These are phyloP conservation scores for Euphrasia arctica DNA, from an alignment of 305 asterid species.

Conservation along the genomic window DNA sequence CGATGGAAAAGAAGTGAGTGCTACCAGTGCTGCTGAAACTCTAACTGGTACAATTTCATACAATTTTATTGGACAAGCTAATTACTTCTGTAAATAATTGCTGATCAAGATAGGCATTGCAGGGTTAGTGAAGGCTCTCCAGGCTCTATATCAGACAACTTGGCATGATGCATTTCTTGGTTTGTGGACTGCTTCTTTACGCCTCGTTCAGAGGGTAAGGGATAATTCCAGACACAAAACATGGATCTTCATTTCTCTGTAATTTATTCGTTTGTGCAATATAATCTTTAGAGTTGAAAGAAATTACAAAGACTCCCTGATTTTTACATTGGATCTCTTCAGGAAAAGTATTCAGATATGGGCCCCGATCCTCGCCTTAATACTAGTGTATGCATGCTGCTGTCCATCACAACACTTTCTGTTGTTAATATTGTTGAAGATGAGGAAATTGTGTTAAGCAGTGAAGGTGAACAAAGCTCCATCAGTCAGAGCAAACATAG, in stretches of 20 bases:
- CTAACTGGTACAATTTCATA: constrained; percentile 53
- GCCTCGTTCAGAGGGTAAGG: constrained; percentile 91
- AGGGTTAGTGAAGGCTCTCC: constrained; percentile 89
- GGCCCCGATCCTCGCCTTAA: constrained; percentile 94
- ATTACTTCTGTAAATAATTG: constrained; percentile 15
- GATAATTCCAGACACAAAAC: constrained; percentile 21
- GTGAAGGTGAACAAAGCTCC: too few species aligned
- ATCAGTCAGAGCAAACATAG: too few species aligned
- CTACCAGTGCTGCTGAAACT: constrained; percentile 81
- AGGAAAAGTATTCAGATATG: constrained; percentile 92
- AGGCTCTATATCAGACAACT: constrained; percentile 70
- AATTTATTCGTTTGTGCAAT: not conserved
- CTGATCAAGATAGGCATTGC: constrained; percentile 35
- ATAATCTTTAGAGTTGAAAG: constrained; percentile 30
- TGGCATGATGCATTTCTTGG: constrained; percentile 97
- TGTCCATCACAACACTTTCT: too few species aligned
- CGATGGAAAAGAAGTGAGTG: constrained; percentile 78
- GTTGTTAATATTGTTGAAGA: too few species aligned
- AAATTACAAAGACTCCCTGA: constrained; percentile 33
- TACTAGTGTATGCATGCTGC: constrained; percentile 77
- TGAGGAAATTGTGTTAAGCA: too few species aligned
- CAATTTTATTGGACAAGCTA: constrained; percentile 21
- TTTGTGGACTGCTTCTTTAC: constrained; percentile 82
- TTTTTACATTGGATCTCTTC: constrained; percentile 29
- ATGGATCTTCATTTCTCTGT: constrained; percentile 18